A percentile compares a stretch with the other conserved stretches of the same genome.
phyloP scores from a whole-genome alignment of 2,329 filamentous ascomycete species.

The Chrysosporium keratinophilum region DNA sequence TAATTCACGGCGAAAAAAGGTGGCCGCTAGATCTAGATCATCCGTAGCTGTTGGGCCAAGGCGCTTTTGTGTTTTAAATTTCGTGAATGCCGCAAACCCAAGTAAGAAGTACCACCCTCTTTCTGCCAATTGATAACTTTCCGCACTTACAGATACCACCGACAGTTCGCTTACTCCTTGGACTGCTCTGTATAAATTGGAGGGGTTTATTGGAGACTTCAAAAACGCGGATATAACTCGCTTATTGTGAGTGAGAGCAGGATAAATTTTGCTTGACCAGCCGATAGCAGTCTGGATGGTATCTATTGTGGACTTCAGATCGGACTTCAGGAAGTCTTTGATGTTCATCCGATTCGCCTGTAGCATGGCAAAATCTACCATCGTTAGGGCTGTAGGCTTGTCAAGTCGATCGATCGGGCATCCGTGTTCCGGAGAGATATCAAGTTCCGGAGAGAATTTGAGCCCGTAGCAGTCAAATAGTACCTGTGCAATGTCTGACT shows the following conservation, averaged over 20 bases:
- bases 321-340: constrained; percentile 83
- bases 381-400: constrained; percentile 64
- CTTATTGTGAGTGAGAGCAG: constrained; percentile 76
- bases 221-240: constrained; percentile 72
- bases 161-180: constrained; percentile 67
- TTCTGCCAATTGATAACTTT: constrained; percentile 59
- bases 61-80: constrained; percentile 70
- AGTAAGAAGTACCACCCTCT: constrained; percentile 89
- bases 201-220: constrained; percentile 71
- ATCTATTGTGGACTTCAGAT: constrained; percentile 81
- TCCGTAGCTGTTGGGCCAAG: constrained; percentile 69
- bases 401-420: constrained; percentile 70
- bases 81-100: constrained; percentile 77
- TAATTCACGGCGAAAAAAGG: constrained; percentile 68
- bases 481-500: constrained; percentile 76
- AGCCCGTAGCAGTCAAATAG: constrained; percentile 73
- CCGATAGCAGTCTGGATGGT: constrained; percentile 84
- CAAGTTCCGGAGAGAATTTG: constrained; percentile 59
- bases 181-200: constrained; percentile 69
- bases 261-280: constrained; percentile 59
- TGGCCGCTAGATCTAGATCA: constrained; percentile 70
- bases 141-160: constrained; percentile 57
- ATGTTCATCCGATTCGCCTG: constrained; percentile 75
- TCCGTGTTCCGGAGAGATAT: constrained; percentile 64
- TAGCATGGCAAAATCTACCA: constrained; percentile 73